These are phyloP conservation scores for Radiomyces spectabilis DNA, from an alignment of 192 early-diverging fungal genomes.

Conservation along the genomic window DNA sequence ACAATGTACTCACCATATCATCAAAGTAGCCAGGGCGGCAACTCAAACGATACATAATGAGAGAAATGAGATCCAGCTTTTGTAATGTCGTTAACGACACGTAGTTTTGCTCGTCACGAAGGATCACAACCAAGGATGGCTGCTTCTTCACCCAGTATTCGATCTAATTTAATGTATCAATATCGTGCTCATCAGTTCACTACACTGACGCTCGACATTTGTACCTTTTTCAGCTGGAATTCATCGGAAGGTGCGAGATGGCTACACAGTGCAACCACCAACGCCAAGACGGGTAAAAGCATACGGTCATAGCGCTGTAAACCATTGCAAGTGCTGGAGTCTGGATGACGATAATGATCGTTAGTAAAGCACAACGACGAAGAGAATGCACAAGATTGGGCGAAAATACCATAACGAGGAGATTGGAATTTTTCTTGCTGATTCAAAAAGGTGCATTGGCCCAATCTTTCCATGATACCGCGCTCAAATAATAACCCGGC, in stretches of 20 bases:
- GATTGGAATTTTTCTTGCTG: too few relatives aligned
- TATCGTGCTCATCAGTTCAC: background rate
- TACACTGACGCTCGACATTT: background rate
- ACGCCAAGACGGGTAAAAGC: too few relatives aligned
- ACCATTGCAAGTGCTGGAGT: too few relatives aligned
- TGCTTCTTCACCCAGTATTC: constrained; percentile 7
- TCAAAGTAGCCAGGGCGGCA: constrained; percentile 19
- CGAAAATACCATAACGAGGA: too few relatives aligned
- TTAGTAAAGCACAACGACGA: too few relatives aligned
- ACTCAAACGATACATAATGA: constrained; percentile 35
- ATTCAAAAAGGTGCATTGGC: constrained; percentile 56
- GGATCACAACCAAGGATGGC: constrained; percentile 48
- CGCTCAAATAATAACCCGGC: constrained; percentile 70
- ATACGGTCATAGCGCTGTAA: too few relatives aligned
- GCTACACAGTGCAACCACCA: too few relatives aligned
- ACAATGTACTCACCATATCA: constrained; percentile 15
- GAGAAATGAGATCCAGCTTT: constrained; percentile 44
- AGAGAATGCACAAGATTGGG: too few relatives aligned
- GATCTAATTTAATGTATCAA: background rate
- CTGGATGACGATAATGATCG: too few relatives aligned
- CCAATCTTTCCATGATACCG: constrained; percentile 72
- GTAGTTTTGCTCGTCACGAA: constrained; percentile 36
- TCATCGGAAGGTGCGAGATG: too few relatives aligned
- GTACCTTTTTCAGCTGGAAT: background rate
- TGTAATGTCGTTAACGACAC: constrained; percentile 35